Percentiles rank a stretch among this genome's conserved stretches.
Conservation (phyloP, 2,329 filamentous ascomycete species). For the Alternaria longipes region DNA sequence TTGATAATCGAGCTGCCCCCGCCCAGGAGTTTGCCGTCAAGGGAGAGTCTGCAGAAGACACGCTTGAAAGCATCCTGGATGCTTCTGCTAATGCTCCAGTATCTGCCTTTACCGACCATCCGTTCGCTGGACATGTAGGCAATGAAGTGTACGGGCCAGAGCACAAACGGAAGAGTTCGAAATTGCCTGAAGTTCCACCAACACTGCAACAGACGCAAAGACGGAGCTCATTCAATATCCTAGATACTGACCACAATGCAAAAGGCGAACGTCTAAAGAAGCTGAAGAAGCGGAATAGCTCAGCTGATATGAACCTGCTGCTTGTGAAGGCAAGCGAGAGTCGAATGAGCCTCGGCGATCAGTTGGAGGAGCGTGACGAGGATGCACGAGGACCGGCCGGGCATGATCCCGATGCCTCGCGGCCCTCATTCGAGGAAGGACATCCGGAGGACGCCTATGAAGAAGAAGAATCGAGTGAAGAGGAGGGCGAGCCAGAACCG, state of each 20-base stretch:
- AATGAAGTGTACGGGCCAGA: constrained; percentile 74
- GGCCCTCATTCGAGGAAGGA: constrained; percentile 29
- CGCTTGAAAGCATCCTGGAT: constrained; percentile 89
- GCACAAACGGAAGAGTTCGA: constrained; percentile 53
- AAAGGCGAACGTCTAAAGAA: constrained; percentile 51
- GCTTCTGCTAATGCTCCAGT: constrained; percentile 89
- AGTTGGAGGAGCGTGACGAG: constrained; percentile 41
- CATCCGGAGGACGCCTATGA: constrained; percentile 43
- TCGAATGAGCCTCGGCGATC: constrained; percentile 49
- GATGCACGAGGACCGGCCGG: constrained; percentile 41
- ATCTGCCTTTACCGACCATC: constrained; percentile 89
- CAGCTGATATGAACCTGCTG: constrained; percentile 48
- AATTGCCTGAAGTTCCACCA: constrained; percentile 35
- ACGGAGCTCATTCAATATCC: constrained; percentile 49
- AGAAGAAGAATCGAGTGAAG: constrained; percentile 57
- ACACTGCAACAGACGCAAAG: constrained; percentile 44
- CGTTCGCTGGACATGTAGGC: constrained; percentile 79
- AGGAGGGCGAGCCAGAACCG: constrained; percentile 47
- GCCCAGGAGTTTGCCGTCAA: constrained; percentile 65
- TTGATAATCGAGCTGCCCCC: constrained; percentile 70
- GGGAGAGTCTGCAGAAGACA: constrained; percentile 85
- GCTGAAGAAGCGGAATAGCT: constrained; percentile 53
- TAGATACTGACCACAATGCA: constrained; percentile 50
- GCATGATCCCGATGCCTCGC: constrained; percentile 26
- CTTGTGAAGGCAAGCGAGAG: constrained; percentile 44